These are phyloP conservation scores for Salix brachista DNA, from an alignment of 345 rosid species.

Conservation along the genomic window DNA sequence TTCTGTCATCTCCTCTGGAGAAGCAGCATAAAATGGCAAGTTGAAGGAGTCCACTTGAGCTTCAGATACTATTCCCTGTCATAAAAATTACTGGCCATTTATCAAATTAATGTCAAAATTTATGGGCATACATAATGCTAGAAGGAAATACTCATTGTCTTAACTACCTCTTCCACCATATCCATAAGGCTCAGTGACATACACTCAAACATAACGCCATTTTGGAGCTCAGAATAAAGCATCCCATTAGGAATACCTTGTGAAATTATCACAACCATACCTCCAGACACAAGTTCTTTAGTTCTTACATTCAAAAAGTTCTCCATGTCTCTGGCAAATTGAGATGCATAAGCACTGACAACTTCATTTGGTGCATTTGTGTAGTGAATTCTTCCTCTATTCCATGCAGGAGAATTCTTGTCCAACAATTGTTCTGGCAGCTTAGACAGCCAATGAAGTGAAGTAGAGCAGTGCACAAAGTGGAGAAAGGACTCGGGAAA, in stretches of 20 bases:
- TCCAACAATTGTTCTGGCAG: not conserved
- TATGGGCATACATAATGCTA: not conserved
- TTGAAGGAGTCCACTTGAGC: slow-evolving; percentile 50
- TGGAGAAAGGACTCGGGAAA: slow-evolving; percentile 3
- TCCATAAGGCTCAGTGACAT: not conserved
- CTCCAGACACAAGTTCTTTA: not conserved
- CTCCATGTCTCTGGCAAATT: not conserved
- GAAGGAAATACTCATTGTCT: not conserved
- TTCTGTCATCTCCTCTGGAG: slow-evolving; percentile 33
- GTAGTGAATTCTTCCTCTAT: slow-evolving; percentile 8
- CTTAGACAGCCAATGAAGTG: slow-evolving; percentile 7
- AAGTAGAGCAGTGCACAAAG: not conserved
- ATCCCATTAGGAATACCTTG: not conserved
- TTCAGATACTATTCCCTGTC: slow-evolving; percentile 44
- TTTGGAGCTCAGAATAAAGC: not conserved
- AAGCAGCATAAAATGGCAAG: slow-evolving; percentile 43
- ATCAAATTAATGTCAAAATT: not conserved
- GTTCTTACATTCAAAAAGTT: slow-evolving; percentile 2
- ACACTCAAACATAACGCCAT: not conserved
- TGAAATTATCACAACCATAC: not conserved
- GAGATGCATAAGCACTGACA: not conserved
- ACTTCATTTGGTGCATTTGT: slow-evolving; percentile 3
- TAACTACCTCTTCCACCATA: slow-evolving; percentile 2
- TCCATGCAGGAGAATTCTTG: not conserved
- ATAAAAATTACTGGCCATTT: not conserved